Base-by-base conservation (phyloP, 1,139 yeast genomes). In the Candida smagusa region DNA sequence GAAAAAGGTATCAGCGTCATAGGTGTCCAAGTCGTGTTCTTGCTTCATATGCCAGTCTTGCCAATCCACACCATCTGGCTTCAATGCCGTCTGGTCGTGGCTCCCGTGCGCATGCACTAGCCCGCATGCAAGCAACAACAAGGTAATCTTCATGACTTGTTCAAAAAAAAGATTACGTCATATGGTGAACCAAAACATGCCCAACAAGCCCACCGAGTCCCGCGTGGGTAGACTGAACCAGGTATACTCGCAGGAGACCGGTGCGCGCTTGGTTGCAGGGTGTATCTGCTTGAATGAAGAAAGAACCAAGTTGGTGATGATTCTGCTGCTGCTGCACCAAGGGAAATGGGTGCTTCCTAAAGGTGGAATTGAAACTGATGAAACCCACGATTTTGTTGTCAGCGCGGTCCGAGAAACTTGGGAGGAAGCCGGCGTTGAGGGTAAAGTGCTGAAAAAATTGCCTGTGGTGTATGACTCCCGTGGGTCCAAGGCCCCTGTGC, bases 401-500 rank as follows among this genome's bases (percentile, higher is more conserved):
- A 66, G 87, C 6, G 97, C 97, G 0, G 67, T 74, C 11, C 68
- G 99, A 42, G 98, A 92, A 58, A 86, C 96, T 0, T 92, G 98
- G 98, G 98, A 92, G 60, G 99, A 92, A 59, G 95, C 96, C 0
- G 98, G 98, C 0, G 86, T 84, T 22, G 75, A 75, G 30, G 96
- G 96, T 4, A 64, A 58, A 12, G 71, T 88, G 9, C 50, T 68
- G 2, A 49, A 54, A 33, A 70, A 69, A 42, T 62, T 90, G 32
- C 95, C 92, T 0, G 66, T 74, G 2, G 82, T 86, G 21, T 74
- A 72, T 37, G 96, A 88, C 53, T 68, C 74, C 51, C 60, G 95
- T 41, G 88, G 88, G 7, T 68, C 74, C 28, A 77, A 80, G 58
- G 74, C 79, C 3, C 84, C 86, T 2, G 55, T 66, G 6, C 40